Conservation (phyloP, 1,139 yeast species). For the Kluyveromyces sp. region DNA sequence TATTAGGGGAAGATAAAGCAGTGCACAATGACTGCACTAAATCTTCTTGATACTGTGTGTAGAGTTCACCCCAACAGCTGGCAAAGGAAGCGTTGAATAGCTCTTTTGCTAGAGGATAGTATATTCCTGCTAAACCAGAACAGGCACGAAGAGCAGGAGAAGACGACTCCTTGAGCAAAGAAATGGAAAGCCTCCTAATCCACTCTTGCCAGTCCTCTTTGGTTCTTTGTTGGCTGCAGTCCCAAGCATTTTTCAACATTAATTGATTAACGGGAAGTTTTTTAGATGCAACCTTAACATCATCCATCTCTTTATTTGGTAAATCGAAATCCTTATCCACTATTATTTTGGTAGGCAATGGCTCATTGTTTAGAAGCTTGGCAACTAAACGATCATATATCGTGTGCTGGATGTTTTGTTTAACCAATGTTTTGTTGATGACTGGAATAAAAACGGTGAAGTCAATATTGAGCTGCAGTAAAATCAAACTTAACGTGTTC, state of each 20-base stretch:
- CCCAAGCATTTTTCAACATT: conserved; percentile 72
- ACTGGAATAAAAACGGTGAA: conserved; percentile 85
- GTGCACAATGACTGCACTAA: conserved; percentile 77
- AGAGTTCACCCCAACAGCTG: conserved; percentile 91
- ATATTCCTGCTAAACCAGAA: conserved; percentile 81
- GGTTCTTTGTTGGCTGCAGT: conserved; percentile 79
- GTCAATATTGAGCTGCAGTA: conserved; percentile 77
- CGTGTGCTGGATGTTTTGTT: conserved; percentile 60
- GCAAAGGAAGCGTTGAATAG: conserved; percentile 92
- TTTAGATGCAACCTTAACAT: conserved; percentile 63
- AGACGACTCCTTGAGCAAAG: conserved; percentile 83
- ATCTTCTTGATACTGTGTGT: conserved; percentile 89
- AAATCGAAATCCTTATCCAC: conserved; percentile 63
- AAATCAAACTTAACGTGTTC: conserved; percentile 72
- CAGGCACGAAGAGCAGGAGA: conserved; percentile 94
- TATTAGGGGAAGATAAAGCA: conserved; percentile 83
- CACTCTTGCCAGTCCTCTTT: conserved; percentile 98
- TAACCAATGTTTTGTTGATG: conserved; percentile 62
- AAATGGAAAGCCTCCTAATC: conserved; percentile 83
- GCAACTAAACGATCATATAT: conserved; percentile 76
- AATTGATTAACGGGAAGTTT: conserved; percentile 53
- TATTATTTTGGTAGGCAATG: conserved; percentile 70
- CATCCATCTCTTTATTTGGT: conserved; percentile 50
- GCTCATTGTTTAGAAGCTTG: conserved; percentile 79
- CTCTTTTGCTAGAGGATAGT: conserved; percentile 84